Evolutionary conservation across 2,329 filamentous ascomycete species (phyloP).

Genomic region (Botrytis byssoidea): DNA sequence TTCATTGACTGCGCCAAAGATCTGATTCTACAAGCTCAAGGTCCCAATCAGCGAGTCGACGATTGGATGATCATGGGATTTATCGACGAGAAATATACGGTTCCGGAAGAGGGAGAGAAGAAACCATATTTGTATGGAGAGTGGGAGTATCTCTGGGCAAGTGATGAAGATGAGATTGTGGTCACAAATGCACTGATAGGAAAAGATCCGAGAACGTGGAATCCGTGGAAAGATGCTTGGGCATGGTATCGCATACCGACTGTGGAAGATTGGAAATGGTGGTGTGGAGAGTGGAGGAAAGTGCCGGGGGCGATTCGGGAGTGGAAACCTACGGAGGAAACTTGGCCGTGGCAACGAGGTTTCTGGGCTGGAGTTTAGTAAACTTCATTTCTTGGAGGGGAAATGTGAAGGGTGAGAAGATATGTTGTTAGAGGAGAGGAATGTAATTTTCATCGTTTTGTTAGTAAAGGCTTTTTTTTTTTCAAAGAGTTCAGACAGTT

Average conservation of each 20-base stretch:
- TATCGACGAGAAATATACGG: background rate
- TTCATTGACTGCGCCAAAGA: background rate
- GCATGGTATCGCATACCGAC: background rate
- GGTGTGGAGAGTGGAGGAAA: conserved; percentile 4
- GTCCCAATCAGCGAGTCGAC: background rate
- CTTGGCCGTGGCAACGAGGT: conserved; percentile 1
- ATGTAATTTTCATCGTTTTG: background rate
- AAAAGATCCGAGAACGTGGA: rapidly evolving
- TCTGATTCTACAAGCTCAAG: background rate
- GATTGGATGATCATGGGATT: background rate
- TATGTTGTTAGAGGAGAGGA: rapidly evolving
- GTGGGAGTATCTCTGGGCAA: background rate
- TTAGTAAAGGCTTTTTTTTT: background rate
- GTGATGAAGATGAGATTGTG: background rate
- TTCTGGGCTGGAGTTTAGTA: background rate
- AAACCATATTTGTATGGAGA: background rate
- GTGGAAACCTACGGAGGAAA: background rate
- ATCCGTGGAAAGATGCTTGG: background rate
- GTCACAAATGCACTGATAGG: rapidly evolving
- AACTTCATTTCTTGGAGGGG: no score
- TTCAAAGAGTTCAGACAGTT: background rate
- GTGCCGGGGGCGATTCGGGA: background rate
- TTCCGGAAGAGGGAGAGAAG: background rate
- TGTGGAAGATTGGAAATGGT: background rate
- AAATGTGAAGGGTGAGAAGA: background rate